Evolutionary conservation across 257 asterid species (phyloP), one percentile per base, ranked within the genome.

Genomic region (Petunia secreta): DNA sequence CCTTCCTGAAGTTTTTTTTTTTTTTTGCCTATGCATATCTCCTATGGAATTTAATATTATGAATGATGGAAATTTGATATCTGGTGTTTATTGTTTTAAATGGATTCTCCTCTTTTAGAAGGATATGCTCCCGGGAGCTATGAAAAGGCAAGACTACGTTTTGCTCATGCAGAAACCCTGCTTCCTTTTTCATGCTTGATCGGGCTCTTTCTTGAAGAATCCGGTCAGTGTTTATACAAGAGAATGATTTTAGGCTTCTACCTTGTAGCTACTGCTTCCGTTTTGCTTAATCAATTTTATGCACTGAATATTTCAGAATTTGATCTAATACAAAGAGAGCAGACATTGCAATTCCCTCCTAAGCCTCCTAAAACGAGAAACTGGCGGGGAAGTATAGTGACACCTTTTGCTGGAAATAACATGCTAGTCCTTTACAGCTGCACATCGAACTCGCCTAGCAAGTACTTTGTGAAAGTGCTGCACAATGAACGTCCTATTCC

Each of bases 171-270:
- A 44, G 98, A 92, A 87, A 96, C 99, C 37, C 88, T 96, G 82
- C 97, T 94, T 84, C 99, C 99, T 8, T 96, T 96, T 91, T 92
- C 99, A 81, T 96, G 99, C 91, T 91, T 96, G 90, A 85, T 96
- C 34, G 99, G 99, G 39, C 91, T 96, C 85, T 94, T 90, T 88
- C 98, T 96, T 60, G 92, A 94, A 75, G 93, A 83, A 85, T 78
- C 95, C 48, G 98, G 99, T 90, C 81, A 89, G 92, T 85, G 58
- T 16, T 79, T 80, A 73, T 63, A 74, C 65, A 34, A 13, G 66
- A 54, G 76, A 41, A 73, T 81, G 66, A 4, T 53, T 57, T 8
- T 59, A 74, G 52, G 11, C 38, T 74, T 68, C 46, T 64, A 25
- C 25, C 25, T 25, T 25, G 25, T 25, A 25, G 25, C 25, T 25